Evolutionary conservation across 2,329 filamentous ascomycete genomes (phyloP), one percentile per base, ranked within the genome.

Genomic region (Elsinoe australis): DNA sequence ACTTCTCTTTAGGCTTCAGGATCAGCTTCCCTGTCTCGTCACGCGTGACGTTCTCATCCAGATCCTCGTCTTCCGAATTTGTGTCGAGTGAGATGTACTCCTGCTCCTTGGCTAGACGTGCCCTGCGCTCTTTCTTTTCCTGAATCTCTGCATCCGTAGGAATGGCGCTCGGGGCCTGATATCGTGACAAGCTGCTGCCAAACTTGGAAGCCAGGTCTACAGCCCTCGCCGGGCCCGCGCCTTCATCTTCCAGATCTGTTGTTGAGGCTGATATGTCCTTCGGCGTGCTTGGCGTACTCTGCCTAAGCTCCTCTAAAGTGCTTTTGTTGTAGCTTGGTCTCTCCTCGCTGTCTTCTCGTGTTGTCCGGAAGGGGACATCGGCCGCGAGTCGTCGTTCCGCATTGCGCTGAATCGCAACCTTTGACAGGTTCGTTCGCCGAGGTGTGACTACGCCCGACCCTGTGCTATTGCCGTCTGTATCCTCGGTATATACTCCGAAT

Each of bases 101-200:
- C 41, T 64, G 60, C 58, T 88, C 80, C 47, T 80, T 74, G 0
- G 88, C 89, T 8, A 94, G 65, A 1, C 90, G 80, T n/a, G 84
- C 83, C 12, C 90, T 79, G 1, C 92, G 79, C 52, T 87, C 85
- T 65, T 95, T 96, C 70, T 89, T 94, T 66, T 94, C 89, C 21
- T 77, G 78, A 44, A 96, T 94, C 60, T 95, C 86, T 2, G 84
- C 79, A 52, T 89, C 84, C 1, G 83, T 88, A 2, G 90, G 80
- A 54, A 95, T 88, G 4, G 71, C 58, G 24, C 68, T 64, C 45
- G 65, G 52, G 55, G 35, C 50, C 35, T 51, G 42, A 39, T 65
- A 64, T 19, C 60, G 55, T 41, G 56, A 50, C 61, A 73, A 59
- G 12, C 57, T 58, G 28, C 65, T 57, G 10, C 87, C 82, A 15